Evolutionary conservation across 139 green algal genomes (phyloP), one percentile per base, ranked within the genome.

Genomic region (Chlamydomonas sp.): DNA sequence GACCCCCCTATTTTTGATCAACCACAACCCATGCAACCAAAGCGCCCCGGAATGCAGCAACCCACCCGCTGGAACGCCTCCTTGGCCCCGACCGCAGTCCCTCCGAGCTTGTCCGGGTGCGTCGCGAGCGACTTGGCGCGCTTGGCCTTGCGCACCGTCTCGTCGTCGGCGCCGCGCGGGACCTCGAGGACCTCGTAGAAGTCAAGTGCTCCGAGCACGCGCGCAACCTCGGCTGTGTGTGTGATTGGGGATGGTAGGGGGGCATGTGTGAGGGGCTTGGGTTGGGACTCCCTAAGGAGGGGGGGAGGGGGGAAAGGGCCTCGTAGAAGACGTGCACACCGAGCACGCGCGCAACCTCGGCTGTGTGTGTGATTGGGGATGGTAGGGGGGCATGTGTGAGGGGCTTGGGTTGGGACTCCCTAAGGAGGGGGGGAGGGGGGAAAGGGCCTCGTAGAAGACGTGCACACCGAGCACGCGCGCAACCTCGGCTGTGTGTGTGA

Each of bases 11-110:
- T n/a, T n/a, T n/a, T n/a, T n/a, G n/a, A n/a, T n/a, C n/a, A n/a
- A n/a, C n/a, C n/a, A n/a, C n/a, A n/a, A n/a, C n/a, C n/a, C n/a
- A n/a, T n/a, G n/a, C n/a, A n/a, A n/a, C n/a, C n/a, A n/a, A n/a
- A n/a, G n/a, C n/a, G n/a, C n/a, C n/a, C n/a, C n/a, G n/a, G n/a
- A n/a, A n/a, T n/a, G n/a, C n/a, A n/a, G n/a, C n/a, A n/a, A n/a
- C n/a, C n/a, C n/a, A 71, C 65, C 26, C 47, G 24, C 30, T 71
- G 65, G 29, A 71, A 71, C 26, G 65, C 65, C 30, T 71, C 65
- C 47, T 71, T 71, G 26, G 65, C 65, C 5, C 65, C 65, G 4
- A 16, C 38, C 47, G 65, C 65, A 30, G 13, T 28, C 29, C 30
- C 43, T 5, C 43, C 43, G 16, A 57, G 36, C 37, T 71, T 71